These are phyloP conservation scores for Peniophora sp. DNA, from an alignment of 1,284 basidiomycete species.

Conservation along the genomic window DNA sequence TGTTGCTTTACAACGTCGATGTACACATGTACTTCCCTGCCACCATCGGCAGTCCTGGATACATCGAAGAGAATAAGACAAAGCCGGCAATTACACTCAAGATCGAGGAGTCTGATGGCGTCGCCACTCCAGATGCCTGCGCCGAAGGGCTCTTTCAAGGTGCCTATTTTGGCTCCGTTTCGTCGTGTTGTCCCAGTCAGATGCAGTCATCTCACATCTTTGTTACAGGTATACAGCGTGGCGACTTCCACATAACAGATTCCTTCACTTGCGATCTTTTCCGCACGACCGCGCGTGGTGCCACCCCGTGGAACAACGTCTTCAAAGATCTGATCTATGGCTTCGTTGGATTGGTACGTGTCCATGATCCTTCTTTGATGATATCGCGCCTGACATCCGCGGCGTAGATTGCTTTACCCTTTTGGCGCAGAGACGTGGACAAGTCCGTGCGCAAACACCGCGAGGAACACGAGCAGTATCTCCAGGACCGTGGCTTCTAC, in stretches of 20 bases:
- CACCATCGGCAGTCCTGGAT: constrained; percentile 81
- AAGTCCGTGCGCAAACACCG: background rate
- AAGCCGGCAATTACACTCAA: background rate
- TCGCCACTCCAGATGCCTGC: constrained; percentile 58
- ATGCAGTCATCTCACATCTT: background rate
- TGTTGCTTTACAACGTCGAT: constrained; percentile 71
- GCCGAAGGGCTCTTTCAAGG: constrained; percentile 61
- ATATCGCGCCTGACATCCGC: background rate
- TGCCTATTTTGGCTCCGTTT: constrained; percentile 16
- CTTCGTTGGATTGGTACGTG: background rate
- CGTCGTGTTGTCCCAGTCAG: background rate
- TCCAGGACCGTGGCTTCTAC: background rate
- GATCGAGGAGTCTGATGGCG: constrained; percentile 59
- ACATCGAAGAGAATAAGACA: constrained; percentile 66
- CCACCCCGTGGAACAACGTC: background rate
- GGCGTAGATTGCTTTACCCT: background rate
- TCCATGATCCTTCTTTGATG: background rate
- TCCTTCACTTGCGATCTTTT: background rate
- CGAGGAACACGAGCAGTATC: background rate
- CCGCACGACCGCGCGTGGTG: background rate
- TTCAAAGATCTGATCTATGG: background rate
- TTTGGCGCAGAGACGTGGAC: background rate
- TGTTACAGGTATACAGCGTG: background rate
- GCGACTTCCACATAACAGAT: constrained; percentile 1
- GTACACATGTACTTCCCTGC: constrained; percentile 86